Evolutionary conservation across 1,139 yeast species (phyloP).

Genomic region (Hemisphaericaspora xylofermentans): DNA sequence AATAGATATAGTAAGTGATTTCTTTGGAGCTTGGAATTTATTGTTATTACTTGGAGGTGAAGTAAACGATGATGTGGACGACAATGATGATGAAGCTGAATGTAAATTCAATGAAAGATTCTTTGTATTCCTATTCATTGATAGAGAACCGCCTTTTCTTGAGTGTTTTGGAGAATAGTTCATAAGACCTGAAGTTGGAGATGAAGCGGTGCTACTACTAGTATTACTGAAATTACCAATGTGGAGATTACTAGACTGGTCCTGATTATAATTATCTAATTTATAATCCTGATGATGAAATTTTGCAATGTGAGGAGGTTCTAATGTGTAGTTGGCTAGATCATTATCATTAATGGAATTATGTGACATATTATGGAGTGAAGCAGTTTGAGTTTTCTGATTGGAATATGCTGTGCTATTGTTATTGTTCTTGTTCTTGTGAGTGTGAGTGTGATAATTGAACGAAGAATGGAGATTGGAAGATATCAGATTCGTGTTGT

Average conservation of each 20-base stretch:
- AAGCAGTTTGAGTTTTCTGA: neutral
- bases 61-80: constrained; percentile 5
- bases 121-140: constrained; percentile 32
- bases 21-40: constrained; percentile 1
- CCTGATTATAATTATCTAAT: neutral
- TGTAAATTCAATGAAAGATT: constrained; percentile 34
- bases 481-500: neutral
- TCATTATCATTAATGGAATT: neutral
- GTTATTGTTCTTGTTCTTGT: neutral
- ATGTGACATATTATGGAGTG: neutral
- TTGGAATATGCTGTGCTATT: neutral
- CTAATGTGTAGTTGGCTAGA: neutral
- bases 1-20: constrained; percentile 13
- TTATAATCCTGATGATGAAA: constrained; percentile 1
- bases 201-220: neutral
- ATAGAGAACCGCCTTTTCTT: constrained; percentile 28
- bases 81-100: constrained; percentile 7
- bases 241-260: neutral
- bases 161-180: constrained; percentile 42
- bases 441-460: too few species aligned
- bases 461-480: neutral
- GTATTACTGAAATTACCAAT: neutral
- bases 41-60: constrained; percentile 1
- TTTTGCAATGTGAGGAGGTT: neutral
- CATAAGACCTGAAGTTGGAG: constrained; percentile 11